Conservation (phyloP, 2,329 filamentous ascomycete species). For the Xylaria sp. region DNA sequence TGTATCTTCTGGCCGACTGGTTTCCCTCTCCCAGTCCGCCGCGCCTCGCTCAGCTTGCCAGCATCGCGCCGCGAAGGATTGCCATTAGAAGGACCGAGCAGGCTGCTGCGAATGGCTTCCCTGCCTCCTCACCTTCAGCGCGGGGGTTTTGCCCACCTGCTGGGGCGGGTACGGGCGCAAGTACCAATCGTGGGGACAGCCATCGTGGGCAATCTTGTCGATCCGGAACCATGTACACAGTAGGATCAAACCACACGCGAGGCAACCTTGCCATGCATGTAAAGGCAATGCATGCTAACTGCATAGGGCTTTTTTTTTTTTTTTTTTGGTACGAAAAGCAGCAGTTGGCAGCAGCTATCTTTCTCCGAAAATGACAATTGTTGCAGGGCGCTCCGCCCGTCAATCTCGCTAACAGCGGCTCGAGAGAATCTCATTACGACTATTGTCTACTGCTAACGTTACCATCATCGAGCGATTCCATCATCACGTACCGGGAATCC, state of each 20-base stretch:
- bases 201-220: slow-evolving; percentile 25
- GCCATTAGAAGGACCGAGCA: slow-evolving; percentile 1
- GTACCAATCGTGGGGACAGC: slow-evolving; percentile 14
- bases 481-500: slow-evolving; percentile 14
- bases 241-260: slow-evolving; percentile 24
- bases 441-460: slow-evolving; percentile 11
- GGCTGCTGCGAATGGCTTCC: slow-evolving; percentile 11
- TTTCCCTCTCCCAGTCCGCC: slow-evolving; percentile 1
- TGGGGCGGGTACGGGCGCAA: slow-evolving; percentile 8
- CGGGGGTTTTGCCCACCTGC: slow-evolving; percentile 6
- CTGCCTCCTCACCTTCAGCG: slow-evolving; percentile 3
- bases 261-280: slow-evolving; percentile 27
- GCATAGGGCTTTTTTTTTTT: slow-evolving; percentile 21
- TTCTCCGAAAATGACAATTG: slow-evolving; percentile 18
- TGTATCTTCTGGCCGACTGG: background rate
- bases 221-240: slow-evolving; percentile 26
- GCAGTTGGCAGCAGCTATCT: slow-evolving; percentile 19
- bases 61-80: background rate
- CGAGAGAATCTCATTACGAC: slow-evolving; percentile 22
- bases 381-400: slow-evolving; percentile 18
- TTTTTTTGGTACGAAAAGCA: slow-evolving; percentile 18
- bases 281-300: slow-evolving; percentile 22
- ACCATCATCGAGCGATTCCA: slow-evolving; percentile 17
- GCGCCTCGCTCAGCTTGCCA: background rate
- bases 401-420: slow-evolving; percentile 30